Conservation (phyloP, 306 rosid genomes). For the Vicia faba region DNA sequence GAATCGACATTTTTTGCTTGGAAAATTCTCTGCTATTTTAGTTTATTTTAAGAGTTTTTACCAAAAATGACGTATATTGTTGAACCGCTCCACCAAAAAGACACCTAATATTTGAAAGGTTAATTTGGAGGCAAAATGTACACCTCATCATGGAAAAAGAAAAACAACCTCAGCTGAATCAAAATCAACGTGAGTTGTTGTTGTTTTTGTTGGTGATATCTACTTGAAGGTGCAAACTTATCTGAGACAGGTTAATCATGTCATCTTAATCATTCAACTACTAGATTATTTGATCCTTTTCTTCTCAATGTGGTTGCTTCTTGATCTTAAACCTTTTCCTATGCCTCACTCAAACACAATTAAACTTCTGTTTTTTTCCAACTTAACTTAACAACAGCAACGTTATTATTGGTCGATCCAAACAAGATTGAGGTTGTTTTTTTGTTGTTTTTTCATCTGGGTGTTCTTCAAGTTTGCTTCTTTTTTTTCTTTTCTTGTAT, state of each 20-base stretch:
- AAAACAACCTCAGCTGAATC: neutral
- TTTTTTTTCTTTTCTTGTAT: neutral
- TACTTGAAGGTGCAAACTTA: neutral
- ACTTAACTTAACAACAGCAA: neutral
- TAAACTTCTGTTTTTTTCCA: neutral
- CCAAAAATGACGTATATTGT: neutral
- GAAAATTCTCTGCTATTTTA: neutral
- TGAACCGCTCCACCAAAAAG: neutral
- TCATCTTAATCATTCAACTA: neutral
- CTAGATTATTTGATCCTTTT: neutral
- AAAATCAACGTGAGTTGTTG: conserved; percentile 2
- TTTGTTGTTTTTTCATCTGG: conserved; percentile 35
- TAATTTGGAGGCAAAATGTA: neutral
- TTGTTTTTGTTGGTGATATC: neutral
- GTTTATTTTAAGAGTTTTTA: neutral
- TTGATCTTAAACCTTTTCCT: neutral
- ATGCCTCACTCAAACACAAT: neutral
- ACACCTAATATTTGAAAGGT: neutral
- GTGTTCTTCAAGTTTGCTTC: conserved; percentile 37
- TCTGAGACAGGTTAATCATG: neutral
- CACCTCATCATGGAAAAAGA: neutral
- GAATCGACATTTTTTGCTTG: neutral
- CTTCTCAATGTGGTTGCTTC: neutral
- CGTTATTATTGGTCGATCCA: neutral
- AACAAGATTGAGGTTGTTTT: conserved; percentile 38